These are phyloP conservation scores for Spencermartinsiella ligniputridi DNA, from an alignment of 1,139 yeast genomes.

Conservation along the genomic window DNA sequence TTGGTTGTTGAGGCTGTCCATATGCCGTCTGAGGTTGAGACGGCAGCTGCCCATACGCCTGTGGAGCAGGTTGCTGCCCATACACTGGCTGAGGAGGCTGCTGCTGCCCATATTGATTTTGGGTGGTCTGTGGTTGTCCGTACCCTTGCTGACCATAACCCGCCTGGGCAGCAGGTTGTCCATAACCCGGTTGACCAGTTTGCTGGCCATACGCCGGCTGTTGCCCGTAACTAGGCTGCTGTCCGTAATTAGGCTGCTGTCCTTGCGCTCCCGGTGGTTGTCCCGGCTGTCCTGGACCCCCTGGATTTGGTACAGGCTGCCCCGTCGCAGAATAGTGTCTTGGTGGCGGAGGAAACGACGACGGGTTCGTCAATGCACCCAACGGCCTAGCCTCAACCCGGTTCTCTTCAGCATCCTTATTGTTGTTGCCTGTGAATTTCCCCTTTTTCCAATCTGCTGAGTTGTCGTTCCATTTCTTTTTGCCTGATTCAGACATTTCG, in stretches of 20 bases:
- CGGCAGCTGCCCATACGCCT: slow-evolving; percentile 3
- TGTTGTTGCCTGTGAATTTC: neutral
- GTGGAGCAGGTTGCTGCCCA: slow-evolving; percentile 8
- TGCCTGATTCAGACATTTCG: neutral
- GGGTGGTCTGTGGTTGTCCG: neutral
- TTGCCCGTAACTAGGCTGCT: slow-evolving; percentile 8
- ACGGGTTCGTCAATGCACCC: slow-evolving; percentile 37
- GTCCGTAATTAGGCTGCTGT: slow-evolving; percentile 4
- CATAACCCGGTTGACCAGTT: slow-evolving; percentile 12
- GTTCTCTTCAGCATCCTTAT: slow-evolving; percentile 13
- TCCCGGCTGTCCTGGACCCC: slow-evolving; percentile 6
- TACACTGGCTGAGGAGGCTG: slow-evolving; percentile 10
- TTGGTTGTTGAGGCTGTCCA: slow-evolving; percentile 13
- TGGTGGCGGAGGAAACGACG: slow-evolving; percentile 54
- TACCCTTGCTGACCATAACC: neutral
- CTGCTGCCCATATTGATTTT: slow-evolving; percentile 11
- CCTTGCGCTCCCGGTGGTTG: slow-evolving; percentile 7
- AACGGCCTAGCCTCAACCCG: slow-evolving; percentile 32
- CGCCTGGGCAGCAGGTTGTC: too few species aligned
- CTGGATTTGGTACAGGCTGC: neutral
- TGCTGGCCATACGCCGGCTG: slow-evolving; percentile 11
- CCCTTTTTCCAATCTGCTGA: slow-evolving; percentile 1
- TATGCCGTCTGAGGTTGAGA: neutral
- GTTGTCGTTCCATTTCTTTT: neutral
- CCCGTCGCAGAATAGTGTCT: slow-evolving; percentile 28